These are phyloP conservation scores for Ottelia alismoides DNA, from an alignment of 106 monocot species.

Conservation along the genomic window DNA sequence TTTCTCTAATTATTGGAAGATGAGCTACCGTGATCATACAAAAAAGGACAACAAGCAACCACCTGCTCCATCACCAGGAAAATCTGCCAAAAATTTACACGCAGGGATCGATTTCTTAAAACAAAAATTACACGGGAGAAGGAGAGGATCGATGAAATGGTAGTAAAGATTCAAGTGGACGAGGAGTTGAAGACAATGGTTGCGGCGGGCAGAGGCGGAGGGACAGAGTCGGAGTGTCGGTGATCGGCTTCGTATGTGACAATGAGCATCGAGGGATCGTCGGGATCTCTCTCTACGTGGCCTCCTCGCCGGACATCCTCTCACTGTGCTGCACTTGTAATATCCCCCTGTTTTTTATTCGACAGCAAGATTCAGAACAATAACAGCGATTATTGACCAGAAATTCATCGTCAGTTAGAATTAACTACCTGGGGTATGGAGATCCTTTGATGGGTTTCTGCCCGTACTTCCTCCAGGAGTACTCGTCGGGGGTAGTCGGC, in stretches of 20 bases:
- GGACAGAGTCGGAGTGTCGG: slow-evolving; percentile 21
- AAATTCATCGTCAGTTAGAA: neutral
- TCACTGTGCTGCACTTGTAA: slow-evolving; percentile 74
- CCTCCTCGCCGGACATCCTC: slow-evolving; percentile 80
- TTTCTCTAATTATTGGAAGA: no score
- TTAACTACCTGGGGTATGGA: slow-evolving; percentile 73
- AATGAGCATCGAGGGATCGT: slow-evolving; percentile 72
- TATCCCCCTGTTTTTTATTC: slow-evolving; percentile 61
- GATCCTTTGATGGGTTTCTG: slow-evolving; percentile 91
- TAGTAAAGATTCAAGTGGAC: no score
- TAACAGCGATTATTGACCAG: slow-evolving; percentile 1
- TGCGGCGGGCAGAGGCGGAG: neutral
- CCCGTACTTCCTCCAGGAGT: slow-evolving; percentile 87
- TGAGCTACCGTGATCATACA: no score
- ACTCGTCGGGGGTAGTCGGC: slow-evolving; percentile 80
- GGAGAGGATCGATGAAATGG: no score
- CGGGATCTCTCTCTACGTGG: slow-evolving; percentile 75
- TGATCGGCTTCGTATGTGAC: slow-evolving; percentile 87
- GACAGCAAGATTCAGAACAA: neutral
- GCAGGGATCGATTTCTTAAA: no score
- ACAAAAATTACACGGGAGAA: no score
- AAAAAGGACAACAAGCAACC: no score
- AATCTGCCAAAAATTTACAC: no score
- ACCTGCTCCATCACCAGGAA: no score
- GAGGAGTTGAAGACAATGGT: no score